phyloP scores from a whole-genome alignment of 805 yeast genomes.

The Schizosaccharomyces lindneri region DNA sequence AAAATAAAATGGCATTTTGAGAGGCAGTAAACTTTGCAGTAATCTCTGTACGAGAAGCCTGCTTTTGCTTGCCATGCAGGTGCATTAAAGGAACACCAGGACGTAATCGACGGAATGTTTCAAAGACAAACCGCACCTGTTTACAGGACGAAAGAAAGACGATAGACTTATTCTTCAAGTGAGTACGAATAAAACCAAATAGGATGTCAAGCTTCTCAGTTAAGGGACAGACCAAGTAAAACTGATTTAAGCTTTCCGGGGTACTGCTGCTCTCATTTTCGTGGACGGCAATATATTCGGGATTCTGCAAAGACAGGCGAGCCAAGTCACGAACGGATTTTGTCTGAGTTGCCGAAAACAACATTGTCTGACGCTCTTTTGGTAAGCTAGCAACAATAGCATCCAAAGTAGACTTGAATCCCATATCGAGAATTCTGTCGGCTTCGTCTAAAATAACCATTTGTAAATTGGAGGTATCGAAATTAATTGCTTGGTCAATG shows the following conservation, averaged over 20 bases:
- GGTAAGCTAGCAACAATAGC: conserved; percentile 58
- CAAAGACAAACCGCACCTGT: conserved; percentile 76
- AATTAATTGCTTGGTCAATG: conserved; percentile 65
- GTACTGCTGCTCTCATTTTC: conserved; percentile 23
- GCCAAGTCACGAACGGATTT: conserved; percentile 65
- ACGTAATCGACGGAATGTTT: conserved; percentile 46
- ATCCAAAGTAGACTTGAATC: conserved; percentile 62
- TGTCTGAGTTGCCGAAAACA: conserved; percentile 77
- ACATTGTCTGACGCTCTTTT: conserved; percentile 52
- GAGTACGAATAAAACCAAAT: conserved; percentile 69
- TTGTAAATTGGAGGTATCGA: conserved; percentile 52
- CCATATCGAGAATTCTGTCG: conserved; percentile 81
- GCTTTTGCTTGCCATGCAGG: conserved; percentile 74
- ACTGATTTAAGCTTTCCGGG: conserved; percentile 69
- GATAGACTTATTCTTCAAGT: conserved; percentile 50
- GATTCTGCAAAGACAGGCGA: conserved; percentile 42
- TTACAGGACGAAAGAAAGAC: conserved; percentile 73
- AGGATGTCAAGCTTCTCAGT: conserved; percentile 65
- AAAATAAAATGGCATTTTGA: conserved; percentile 57
- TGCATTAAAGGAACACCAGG: conserved; percentile 79
- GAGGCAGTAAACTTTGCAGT: conserved; percentile 54
- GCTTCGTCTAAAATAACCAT: conserved; percentile 74
- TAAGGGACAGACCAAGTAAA: conserved; percentile 43
- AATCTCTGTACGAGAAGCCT: conserved; percentile 66
- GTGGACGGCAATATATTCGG: conserved; percentile 31